Evolutionary conservation across 164 flowering plant species (phyloP).

Genomic region (Paratinospora sagittata): DNA sequence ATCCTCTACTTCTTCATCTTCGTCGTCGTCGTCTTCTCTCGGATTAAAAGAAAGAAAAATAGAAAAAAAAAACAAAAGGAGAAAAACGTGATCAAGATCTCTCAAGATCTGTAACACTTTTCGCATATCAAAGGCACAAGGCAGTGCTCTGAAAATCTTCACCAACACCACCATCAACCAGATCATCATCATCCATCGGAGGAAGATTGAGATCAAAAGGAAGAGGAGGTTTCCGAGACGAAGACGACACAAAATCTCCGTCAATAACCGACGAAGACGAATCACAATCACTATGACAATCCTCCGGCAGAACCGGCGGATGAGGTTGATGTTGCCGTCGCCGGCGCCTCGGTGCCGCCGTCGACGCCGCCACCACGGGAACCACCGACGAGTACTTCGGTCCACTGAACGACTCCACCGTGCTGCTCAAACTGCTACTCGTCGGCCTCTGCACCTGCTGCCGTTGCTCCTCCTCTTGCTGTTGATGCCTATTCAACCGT

Average conservation of each 20-base stretch:
- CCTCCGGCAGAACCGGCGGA: conserved; percentile 49
- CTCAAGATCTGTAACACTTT: no score
- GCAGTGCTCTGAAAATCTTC: conserved; percentile 44
- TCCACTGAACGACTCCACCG: conserved; percentile 81
- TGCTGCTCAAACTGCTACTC: conserved; percentile 63
- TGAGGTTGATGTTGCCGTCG: conserved; percentile 20
- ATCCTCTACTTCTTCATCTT: conserved; percentile 1
- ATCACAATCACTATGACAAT: no score
- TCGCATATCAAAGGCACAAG: no score
- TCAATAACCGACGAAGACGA: no score
- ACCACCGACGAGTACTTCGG: conserved; percentile 27
- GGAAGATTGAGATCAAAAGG: no score
- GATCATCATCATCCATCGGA: conserved; percentile 15
- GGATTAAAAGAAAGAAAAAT: conserved; percentile 16
- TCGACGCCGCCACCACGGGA: conserved; percentile 2
- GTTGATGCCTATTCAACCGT: no score
- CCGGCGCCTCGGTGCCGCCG: conserved; percentile 4
- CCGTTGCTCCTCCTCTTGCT: no score
- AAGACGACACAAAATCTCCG: no score
- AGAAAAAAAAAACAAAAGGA: conserved; percentile 1
- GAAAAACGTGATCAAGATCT: no score
- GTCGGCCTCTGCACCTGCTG: conserved; percentile 43
- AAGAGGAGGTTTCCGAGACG: no score
- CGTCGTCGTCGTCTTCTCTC: no score
- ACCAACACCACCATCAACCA: conserved; percentile 18